Percentiles rank a stretch among this genome's conserved stretches.
Evolutionary conservation across 2,329 filamentous ascomycete species (phyloP).

Genomic region (Simplicillium aogashimaense): DNA sequence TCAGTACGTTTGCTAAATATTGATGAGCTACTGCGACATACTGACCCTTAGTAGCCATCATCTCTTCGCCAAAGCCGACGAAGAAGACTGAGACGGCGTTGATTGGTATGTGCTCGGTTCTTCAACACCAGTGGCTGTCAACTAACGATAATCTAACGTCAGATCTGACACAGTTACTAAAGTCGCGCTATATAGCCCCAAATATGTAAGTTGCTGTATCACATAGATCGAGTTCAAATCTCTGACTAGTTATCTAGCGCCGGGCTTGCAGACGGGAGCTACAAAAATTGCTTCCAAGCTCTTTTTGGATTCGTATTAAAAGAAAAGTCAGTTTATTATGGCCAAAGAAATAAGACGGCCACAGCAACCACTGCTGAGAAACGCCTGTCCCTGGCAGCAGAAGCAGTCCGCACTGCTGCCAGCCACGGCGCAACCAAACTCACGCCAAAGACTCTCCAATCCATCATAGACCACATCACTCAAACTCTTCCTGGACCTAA

Average conservation of each 20-base stretch:
- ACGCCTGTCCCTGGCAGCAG: conserved; percentile 59
- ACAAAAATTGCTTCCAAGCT: conserved; percentile 70
- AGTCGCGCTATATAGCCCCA: conserved; percentile 22
- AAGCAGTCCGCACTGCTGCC: conserved; percentile 61
- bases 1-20: too few species aligned
- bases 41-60: conserved; percentile 11
- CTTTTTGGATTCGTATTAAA: conserved; percentile 60
- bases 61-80: conserved; percentile 8
- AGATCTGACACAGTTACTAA: conserved; percentile 29
- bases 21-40: too few species aligned
- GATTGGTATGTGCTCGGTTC: conserved; percentile 21
- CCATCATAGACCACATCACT: conserved; percentile 72
- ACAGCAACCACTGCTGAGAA: conserved; percentile 35
- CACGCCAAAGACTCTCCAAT: conserved; percentile 66
- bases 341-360: conserved; percentile 34
- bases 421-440: conserved; percentile 59
- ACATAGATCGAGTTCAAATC: neutral
- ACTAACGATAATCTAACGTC: neutral
- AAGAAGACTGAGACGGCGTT: conserved; percentile 29
- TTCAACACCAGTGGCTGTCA: too few species aligned
- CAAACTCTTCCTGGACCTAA: conserved; percentile 57
- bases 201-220: conserved; percentile 21
- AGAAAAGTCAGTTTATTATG: conserved; percentile 58
- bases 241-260: conserved; percentile 12
- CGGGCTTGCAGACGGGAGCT: conserved; percentile 63